phyloP scores from a whole-genome alignment of 129 eudicot genomes.

The Pulicaria dysenterica region DNA sequence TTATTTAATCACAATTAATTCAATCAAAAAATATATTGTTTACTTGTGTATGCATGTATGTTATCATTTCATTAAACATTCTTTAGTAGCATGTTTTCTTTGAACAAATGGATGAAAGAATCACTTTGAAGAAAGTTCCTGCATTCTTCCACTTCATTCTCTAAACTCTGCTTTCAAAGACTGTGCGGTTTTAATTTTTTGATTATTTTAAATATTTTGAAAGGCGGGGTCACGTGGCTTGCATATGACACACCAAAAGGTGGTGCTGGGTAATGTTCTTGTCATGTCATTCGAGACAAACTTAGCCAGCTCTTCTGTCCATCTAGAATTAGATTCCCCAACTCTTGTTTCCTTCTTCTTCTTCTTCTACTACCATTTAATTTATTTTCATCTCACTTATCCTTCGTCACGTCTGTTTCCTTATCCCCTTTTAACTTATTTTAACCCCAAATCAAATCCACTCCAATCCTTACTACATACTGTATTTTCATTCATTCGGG shows the following conservation, averaged over 20 bases:
- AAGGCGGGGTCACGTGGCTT: constrained; percentile 28
- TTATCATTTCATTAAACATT: constrained; percentile 8
- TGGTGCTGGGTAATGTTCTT: constrained; percentile 36
- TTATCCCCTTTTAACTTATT: constrained; percentile 1
- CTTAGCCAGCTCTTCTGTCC: constrained; percentile 44
- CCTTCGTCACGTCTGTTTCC: constrained; percentile 18
- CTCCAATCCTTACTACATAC: too few relatives aligned
- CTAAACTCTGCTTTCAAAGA: neutral
- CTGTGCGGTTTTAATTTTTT: neutral
- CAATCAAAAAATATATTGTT: neutral
- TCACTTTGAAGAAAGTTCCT: constrained; percentile 14
- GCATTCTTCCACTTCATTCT: constrained; percentile 19
- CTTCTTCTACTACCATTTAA: neutral
- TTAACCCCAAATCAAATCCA: too few relatives aligned
- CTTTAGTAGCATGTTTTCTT: neutral
- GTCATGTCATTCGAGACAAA: constrained; percentile 47
- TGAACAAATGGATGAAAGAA: neutral
- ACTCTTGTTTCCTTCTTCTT: constrained; percentile 38
- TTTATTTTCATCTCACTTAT: constrained; percentile 3
- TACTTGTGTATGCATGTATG: too few relatives aligned
- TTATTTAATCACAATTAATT: too few relatives aligned
- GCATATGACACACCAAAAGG: constrained; percentile 39
- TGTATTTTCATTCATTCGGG: too few relatives aligned
- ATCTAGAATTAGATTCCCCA: constrained; percentile 43
- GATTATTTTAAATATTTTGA: too few relatives aligned